Evolutionary conservation across 2,329 filamentous ascomycete genomes (phyloP), one percentile per base, ranked within the genome.

Genomic region (Sporothrix pallida): DNA sequence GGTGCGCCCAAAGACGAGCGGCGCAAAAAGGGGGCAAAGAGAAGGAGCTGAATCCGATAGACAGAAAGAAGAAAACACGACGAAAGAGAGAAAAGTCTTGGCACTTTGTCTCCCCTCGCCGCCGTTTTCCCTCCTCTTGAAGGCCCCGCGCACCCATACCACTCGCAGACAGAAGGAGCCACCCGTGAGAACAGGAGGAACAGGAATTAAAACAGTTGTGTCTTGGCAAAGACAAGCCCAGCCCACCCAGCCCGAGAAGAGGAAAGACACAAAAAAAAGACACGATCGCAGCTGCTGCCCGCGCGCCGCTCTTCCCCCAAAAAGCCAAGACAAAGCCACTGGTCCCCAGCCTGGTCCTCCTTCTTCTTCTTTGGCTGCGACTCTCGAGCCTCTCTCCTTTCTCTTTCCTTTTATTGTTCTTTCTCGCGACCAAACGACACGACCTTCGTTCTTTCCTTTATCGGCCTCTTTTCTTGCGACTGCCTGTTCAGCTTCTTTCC

Each of bases 201-300:
- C 63, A 56, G 17, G 67, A 26, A 56, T 31, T 70, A 70, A 70
- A 70, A 70, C 67, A 70, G 17, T 44, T 20, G 56, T 70, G 67
- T 70, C 67, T 70, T 70, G 67, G 67, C 67, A 70, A 67, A 69
- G 67, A 56, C 67, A 70, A 44, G 31, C 46, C 46, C 46, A 68
- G 60, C 10, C 37, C 60, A 46, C 23, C 63, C 46, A 69, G 46
- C 46, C 65, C 46, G 3, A 26, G 23, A 50, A 52, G 65, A 69
- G 46, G 12, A 31, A 52, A 12, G 15, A 69, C n/a, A 46, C 37
- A 44, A 15, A 20, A 15, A 20, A 17, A 31, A 48, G 69, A 62
- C 67, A 58, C 50, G 50, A 70, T 70, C 67, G 48, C 48, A 69
- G 31, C 44, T 70, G 67, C 67, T 46, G 26, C 31, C 9, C 31